Evolutionary conservation across 805 yeast species (phyloP).

Genomic region (Ogataea thermomethanolica): DNA sequence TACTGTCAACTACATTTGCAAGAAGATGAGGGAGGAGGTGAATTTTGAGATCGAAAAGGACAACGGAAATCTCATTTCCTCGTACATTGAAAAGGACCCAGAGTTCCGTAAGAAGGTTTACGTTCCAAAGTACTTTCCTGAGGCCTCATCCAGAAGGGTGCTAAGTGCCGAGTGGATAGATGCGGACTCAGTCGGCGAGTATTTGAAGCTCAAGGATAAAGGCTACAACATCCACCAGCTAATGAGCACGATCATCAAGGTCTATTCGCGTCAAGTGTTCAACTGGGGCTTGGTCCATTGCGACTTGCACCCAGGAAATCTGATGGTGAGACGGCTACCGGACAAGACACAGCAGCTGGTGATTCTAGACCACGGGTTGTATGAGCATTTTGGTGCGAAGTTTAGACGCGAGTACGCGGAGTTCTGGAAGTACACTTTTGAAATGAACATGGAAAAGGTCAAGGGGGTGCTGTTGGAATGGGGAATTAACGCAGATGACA

Average conservation of each 20-base stretch:
- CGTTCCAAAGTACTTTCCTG: conserved; percentile 51
- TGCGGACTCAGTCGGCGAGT: conserved; percentile 55
- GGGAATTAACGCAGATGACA: conserved; percentile 68
- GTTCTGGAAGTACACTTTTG: conserved; percentile 62
- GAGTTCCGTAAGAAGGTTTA: conserved; percentile 42
- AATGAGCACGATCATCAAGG: conserved; percentile 48
- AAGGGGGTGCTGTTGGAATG: conserved; percentile 49
- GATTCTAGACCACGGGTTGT: conserved; percentile 72
- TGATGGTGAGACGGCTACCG: conserved; percentile 47
- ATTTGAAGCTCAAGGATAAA: conserved; percentile 37
- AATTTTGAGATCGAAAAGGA: conserved; percentile 55
- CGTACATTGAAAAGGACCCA: conserved; percentile 40
- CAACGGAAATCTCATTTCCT: conserved; percentile 45
- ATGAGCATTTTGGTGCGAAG: conserved; percentile 47
- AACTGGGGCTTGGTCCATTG: conserved; percentile 67
- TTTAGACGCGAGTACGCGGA: conserved; percentile 55
- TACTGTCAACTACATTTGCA: conserved; percentile 53
- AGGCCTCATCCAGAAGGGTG: conserved; percentile 47
- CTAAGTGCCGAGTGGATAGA: conserved; percentile 75
- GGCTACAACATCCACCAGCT: conserved; percentile 39
- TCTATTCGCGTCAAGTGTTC: conserved; percentile 58
- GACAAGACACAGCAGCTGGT: conserved; percentile 51
- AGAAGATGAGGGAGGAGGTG: conserved; percentile 56
- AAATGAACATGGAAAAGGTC: conserved; percentile 46
- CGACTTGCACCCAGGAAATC: conserved; percentile 81